A percentile compares a stretch with the other conserved stretches of the same genome.
phyloP scores from a whole-genome alignment of 2,329 filamentous ascomycete genomes.

The Ophiocordyceps robertsii region DNA sequence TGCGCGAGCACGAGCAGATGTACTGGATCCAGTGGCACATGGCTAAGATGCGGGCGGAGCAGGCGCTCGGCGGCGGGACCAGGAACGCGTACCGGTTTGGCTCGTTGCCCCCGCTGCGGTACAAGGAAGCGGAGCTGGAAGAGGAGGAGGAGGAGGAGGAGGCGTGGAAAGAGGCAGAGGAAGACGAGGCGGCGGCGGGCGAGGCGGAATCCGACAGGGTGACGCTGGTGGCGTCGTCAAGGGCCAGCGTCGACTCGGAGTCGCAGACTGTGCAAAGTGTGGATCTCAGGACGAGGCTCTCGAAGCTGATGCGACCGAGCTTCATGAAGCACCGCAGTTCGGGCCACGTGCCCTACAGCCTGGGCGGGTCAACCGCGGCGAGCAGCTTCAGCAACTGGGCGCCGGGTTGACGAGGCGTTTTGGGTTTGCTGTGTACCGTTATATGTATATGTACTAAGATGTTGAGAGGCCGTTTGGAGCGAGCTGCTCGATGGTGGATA shows the following conservation, averaged over 20 bases:
- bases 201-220: neutral
- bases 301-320: neutral
- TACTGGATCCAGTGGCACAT: conserved; percentile 32
- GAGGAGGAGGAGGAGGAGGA: conserved; percentile 4
- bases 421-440: too few relatives aligned
- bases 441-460: too few relatives aligned
- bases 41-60: conserved; percentile 13
- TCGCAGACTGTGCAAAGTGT: neutral
- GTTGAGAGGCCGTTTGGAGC: too few relatives aligned
- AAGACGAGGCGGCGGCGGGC: neutral
- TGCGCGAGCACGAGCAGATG: conserved; percentile 49
- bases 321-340: neutral
- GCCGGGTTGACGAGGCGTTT: neutral
- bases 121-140: conserved; percentile 5
- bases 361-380: neutral
- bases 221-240: neutral
- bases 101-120: conserved; percentile 7
- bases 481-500: too few relatives aligned
- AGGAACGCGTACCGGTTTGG: conserved; percentile 9
- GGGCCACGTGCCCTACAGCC: neutral
- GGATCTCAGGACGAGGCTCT: neutral
- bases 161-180: neutral
- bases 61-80: conserved; percentile 2
- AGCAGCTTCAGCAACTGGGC: conserved; percentile 1
- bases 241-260: neutral